A percentile compares a stretch with the other conserved stretches of the same genome.
Evolutionary conservation across 2,329 filamentous ascomycete genomes (phyloP).

Genomic region (Arachnomyces sp.): DNA sequence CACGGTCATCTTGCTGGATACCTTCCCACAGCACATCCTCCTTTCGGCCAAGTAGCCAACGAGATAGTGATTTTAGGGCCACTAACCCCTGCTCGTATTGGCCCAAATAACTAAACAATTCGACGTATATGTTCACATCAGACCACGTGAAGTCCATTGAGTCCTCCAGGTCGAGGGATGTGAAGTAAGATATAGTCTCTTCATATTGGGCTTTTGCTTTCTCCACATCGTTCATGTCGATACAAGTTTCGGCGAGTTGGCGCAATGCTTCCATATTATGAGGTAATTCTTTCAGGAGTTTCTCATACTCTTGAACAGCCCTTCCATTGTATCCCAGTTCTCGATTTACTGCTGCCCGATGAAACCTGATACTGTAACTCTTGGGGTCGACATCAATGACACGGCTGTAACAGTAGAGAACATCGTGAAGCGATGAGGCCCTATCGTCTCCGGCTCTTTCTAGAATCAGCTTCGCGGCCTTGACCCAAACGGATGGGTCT

Average conservation of each 20-base stretch:
- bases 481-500: conserved; percentile 50
- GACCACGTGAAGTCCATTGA: conserved; percentile 59
- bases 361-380: conserved; percentile 47
- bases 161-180: conserved; percentile 36
- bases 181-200: conserved; percentile 44
- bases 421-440: conserved; percentile 38
- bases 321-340: conserved; percentile 41
- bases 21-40: conserved; percentile 72
- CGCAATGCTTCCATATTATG: conserved; percentile 49
- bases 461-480: conserved; percentile 49
- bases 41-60: conserved; percentile 74
- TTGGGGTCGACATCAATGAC: conserved; percentile 47
- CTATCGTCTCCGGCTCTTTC: conserved; percentile 41
- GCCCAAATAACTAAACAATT: conserved; percentile 62
- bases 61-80: conserved; percentile 62
- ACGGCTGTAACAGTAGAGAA: conserved; percentile 47
- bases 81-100: conserved; percentile 59
- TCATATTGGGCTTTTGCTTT: conserved; percentile 47
- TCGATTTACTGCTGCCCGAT: conserved; percentile 50
- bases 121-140: conserved; percentile 76
- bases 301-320: conserved; percentile 46
- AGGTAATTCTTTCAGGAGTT: conserved; percentile 47
- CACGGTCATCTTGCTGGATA: conserved; percentile 66
- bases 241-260: conserved; percentile 51
- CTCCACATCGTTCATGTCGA: conserved; percentile 42